Base-by-base conservation (phyloP, 306 rosid genomes). In the Gynostemma pentaphyllum region DNA sequence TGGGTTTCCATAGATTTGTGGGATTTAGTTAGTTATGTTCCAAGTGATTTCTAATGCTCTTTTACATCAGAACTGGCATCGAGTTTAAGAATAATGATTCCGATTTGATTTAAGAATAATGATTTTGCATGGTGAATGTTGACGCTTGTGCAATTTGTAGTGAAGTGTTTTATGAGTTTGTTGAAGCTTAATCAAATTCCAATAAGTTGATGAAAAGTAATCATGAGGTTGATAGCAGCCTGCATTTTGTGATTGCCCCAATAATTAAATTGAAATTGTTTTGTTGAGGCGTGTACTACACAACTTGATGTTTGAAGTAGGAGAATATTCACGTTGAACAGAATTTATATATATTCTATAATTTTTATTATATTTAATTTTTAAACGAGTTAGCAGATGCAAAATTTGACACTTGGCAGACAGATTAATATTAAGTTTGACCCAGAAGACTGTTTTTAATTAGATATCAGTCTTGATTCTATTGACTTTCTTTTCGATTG, bases 401-500 rank as follows among this genome's bases (percentile, higher is more conserved):
- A 32, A 14, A 42, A 42, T 42, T 15, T 2, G 47, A 42, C 16
- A 42, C 15, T 42, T 2, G 3, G 47, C 16, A 15, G 16, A 4
- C 47, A 42, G 47, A 3, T 42, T 4, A 9, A n/a, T n/a, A n/a
- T n/a, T n/a, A n/a, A n/a, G n/a, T n/a, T n/a, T n/a, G n/a, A n/a
- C n/a, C n/a, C n/a, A n/a, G n/a, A 26, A 62, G 24, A 4, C n/a
- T 22, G 2, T 6, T 66, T 50, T 49, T 18, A 0, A 16, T 27
- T 47, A 10, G 18, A 14, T 36, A 16, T 41, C 11, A 18, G 2
- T 34, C 26, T 53, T 32, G 14, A 26, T 64, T 49, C 57, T 41
- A 55, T 45, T 67, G 49, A 68, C 44, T 41, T 39, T 26, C 6
- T 11, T 42, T 29, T 47, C 54, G 53, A 67, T 69, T 76, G 72